phyloP scores from a whole-genome alignment of 2,329 filamentous ascomycete genomes.

The Fusarium virguliforme region DNA sequence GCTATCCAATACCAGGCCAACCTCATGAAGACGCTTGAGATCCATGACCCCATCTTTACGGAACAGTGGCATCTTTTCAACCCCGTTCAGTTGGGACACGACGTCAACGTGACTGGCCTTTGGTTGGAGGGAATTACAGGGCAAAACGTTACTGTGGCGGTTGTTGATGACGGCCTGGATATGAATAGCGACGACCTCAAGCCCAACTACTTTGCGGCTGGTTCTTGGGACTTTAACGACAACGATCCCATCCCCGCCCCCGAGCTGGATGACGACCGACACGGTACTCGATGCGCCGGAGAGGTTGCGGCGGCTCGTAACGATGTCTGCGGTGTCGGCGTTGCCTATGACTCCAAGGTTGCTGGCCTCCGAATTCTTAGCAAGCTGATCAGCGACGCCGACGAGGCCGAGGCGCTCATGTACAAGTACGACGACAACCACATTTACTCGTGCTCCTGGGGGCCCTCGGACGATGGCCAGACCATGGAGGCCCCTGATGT shows the following conservation, averaged over 20 bases:
- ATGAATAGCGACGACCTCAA: conserved; percentile 95
- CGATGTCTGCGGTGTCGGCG: conserved; percentile 93
- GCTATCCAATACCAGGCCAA: conserved; percentile 72
- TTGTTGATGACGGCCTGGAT: conserved; percentile 96
- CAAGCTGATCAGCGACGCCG: conserved; percentile 89
- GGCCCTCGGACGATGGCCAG: conserved; percentile 91
- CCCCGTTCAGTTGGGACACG: conserved; percentile 83
- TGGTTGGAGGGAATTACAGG: conserved; percentile 95
- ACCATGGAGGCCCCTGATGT: conserved; percentile 96
- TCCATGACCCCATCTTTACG: conserved; percentile 90
- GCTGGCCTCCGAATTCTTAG: conserved; percentile 94
- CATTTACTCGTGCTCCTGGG: conserved; percentile 99
- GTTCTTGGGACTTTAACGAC: conserved; percentile 98
- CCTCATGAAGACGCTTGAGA: conserved; percentile 78
- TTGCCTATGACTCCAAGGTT: conserved; percentile 92
- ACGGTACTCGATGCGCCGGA: conserved; percentile 95
- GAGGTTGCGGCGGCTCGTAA: conserved; percentile 95
- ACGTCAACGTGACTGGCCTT: conserved; percentile 95
- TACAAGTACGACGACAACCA: conserved; percentile 93
- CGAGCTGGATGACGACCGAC: conserved; percentile 85
- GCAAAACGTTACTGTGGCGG: conserved; percentile 89
- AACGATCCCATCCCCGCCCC: conserved; percentile 84
- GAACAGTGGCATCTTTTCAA: conserved; percentile 98
- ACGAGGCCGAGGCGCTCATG: conserved; percentile 93
- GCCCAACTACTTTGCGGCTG: conserved; percentile 92